Evolutionary conservation across 192 early-diverging fungal species (phyloP).

Genomic region (Entrophospora sp.): DNA sequence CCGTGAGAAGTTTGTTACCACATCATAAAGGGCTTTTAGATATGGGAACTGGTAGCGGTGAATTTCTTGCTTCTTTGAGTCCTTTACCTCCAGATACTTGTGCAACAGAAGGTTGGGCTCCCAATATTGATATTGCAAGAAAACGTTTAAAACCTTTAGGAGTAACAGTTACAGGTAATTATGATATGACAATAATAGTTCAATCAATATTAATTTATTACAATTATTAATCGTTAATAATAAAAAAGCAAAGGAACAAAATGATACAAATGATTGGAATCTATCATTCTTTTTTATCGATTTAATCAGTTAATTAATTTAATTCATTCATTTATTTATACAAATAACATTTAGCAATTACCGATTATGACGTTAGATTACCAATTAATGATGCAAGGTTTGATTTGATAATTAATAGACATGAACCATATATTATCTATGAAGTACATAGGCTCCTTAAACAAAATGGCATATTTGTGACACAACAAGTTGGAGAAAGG

Average conservation of each 20-base stretch:
- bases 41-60: conserved; percentile 24
- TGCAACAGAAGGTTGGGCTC: conserved; percentile 26
- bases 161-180: conserved; percentile 18
- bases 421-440: conserved; percentile 9
- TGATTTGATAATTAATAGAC: conserved; percentile 27
- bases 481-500: conserved; percentile 26
- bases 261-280: too few relatives aligned
- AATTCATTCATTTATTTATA: neutral
- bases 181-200: too few relatives aligned
- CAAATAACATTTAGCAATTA: neutral
- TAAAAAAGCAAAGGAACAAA: too few relatives aligned
- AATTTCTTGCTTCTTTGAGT: conserved; percentile 21
- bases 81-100: conserved; percentile 13
- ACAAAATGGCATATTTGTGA: conserved; percentile 20
- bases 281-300: neutral
- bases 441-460: conserved; percentile 22
- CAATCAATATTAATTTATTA: too few relatives aligned
- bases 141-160: conserved; percentile 17
- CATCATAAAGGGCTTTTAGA: conserved; percentile 14
- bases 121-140: conserved; percentile 22
- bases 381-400: conserved; percentile 22
- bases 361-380: conserved; percentile 16
- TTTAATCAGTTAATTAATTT: neutral
- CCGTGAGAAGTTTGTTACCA: conserved; percentile 19
- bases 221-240: too few relatives aligned